phyloP scores from a whole-genome alignment of 176 grass and related monocot genomes.

The Alloteropsis semialata region DNA sequence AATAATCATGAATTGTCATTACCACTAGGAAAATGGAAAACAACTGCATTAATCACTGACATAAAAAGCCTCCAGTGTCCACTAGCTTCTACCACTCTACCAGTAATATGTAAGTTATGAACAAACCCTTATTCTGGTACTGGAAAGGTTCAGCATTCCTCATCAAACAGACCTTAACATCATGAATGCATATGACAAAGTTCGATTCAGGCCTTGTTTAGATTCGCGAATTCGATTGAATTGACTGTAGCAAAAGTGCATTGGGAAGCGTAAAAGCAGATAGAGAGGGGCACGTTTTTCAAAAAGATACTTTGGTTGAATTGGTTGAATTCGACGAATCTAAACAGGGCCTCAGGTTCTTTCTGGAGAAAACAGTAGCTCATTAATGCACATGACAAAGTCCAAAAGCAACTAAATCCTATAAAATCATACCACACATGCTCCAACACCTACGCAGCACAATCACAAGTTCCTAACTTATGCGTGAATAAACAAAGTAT shows the following conservation, averaged over 20 bases:
- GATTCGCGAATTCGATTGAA: no score
- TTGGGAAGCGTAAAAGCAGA: no score
- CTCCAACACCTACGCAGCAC: background rate
- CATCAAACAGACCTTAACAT: background rate
- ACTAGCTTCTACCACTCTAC: background rate
- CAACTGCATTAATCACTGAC: background rate
- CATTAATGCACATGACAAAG: background rate
- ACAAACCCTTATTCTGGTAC: background rate
- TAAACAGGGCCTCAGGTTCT: background rate
- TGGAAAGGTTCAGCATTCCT: background rate
- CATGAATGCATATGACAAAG: no score
- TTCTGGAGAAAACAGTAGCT: background rate
- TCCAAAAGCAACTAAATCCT: background rate
- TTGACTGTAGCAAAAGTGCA: no score
- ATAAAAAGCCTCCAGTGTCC: background rate
- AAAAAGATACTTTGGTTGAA: no score
- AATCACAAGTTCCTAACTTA: background rate
- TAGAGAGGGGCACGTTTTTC: no score
- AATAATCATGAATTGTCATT: background rate
- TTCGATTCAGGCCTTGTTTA: no score
- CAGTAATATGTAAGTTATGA: background rate
- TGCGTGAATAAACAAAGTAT: background rate
- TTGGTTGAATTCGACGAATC: no score
- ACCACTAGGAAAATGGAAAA: background rate
- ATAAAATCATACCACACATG: background rate